These are phyloP conservation scores for Akanthomyces dipterigenus DNA, from an alignment of 2,329 filamentous ascomycete species.

Conservation along the genomic window DNA sequence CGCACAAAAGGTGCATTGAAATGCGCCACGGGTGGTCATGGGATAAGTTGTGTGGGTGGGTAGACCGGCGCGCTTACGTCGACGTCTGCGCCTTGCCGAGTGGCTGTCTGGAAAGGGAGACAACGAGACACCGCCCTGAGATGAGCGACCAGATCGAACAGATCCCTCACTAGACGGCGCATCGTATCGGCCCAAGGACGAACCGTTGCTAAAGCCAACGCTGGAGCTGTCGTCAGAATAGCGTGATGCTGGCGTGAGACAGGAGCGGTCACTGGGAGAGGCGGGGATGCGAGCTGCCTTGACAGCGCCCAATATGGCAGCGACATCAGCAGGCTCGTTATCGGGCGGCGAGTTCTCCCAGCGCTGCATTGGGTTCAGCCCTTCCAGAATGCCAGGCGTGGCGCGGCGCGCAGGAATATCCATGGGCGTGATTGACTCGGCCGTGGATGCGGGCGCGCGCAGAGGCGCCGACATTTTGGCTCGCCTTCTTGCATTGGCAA, in stretches of 20 bases:
- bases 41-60: not conserved
- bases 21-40: constrained; percentile 25
- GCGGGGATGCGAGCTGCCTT: constrained; percentile 15
- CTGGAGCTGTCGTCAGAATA: constrained; percentile 5
- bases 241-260: constrained; percentile 2
- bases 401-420: constrained; percentile 44
- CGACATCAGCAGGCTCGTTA: constrained; percentile 24
- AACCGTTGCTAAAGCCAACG: constrained; percentile 6
- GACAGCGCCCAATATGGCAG: constrained; percentile 24
- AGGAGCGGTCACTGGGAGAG: not conserved
- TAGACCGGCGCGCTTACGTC: not conserved
- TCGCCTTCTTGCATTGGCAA: constrained; percentile 75
- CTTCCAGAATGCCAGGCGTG: constrained; percentile 27
- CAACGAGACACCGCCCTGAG: not conserved
- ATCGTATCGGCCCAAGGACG: constrained; percentile 6
- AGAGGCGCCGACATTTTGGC: constrained; percentile 61
- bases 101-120: not conserved
- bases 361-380: constrained; percentile 23
- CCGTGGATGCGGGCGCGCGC: constrained; percentile 47
- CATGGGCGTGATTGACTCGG: constrained; percentile 31
- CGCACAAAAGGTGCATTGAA: constrained; percentile 63
- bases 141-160: not conserved
- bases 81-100: not conserved
- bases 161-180: not conserved
- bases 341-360: constrained; percentile 27